These are phyloP conservation scores for Syzygium jambos DNA, from an alignment of 345 rosid genomes.

Conservation along the genomic window DNA sequence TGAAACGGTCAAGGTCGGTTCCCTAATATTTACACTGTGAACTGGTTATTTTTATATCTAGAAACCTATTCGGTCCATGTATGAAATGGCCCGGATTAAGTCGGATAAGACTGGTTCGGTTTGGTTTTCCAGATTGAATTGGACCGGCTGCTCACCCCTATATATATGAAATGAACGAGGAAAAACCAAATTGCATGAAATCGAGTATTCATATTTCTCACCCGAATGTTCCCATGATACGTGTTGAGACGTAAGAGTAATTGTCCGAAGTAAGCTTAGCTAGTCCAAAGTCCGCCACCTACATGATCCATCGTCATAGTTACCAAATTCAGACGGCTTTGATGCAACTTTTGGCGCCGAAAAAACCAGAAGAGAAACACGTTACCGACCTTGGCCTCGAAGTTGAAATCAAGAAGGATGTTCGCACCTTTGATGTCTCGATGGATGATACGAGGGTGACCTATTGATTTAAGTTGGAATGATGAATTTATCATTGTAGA, in stretches of 20 bases:
- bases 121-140: not conserved
- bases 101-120: not conserved
- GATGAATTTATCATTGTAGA: not conserved
- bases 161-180: not conserved
- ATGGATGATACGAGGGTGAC: slow-evolving; percentile 92
- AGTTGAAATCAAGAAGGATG: slow-evolving; percentile 66
- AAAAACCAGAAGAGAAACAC: not conserved
- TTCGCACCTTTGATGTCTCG: slow-evolving; percentile 89
- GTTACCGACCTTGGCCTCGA: slow-evolving; percentile 59
- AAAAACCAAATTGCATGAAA: not conserved
- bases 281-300: slow-evolving; percentile 93
- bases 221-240: slow-evolving; percentile 98
- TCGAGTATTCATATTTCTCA: slow-evolving; percentile 4
- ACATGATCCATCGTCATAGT: not conserved
- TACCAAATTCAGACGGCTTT: not conserved
- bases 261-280: slow-evolving; percentile 73
- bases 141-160: not conserved
- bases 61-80: not conserved
- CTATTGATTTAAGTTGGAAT: slow-evolving; percentile 15
- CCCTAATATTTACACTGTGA: not conserved
- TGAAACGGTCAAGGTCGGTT: not conserved
- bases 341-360: too few relatives aligned
- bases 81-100: not conserved
- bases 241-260: slow-evolving; percentile 79
- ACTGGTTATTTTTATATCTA: not conserved